phyloP scores from a whole-genome alignment of 1,139 yeast species.

The Candida anutae region DNA sequence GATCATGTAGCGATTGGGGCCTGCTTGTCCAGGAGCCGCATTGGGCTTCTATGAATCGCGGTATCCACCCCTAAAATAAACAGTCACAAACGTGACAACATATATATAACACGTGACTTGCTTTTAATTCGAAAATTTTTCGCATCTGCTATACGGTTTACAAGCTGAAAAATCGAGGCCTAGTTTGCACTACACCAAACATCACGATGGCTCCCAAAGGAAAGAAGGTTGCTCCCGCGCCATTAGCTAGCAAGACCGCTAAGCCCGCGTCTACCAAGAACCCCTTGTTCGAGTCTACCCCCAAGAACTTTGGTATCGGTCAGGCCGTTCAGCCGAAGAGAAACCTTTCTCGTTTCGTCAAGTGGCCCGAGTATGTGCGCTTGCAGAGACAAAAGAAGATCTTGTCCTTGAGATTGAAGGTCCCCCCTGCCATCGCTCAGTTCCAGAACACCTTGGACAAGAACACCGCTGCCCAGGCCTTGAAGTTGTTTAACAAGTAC shows the following conservation, averaged over 20 bases:
- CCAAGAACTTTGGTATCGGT: constrained; percentile 95
- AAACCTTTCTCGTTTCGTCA: constrained; percentile 92
- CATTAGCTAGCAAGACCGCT: constrained; percentile 35
- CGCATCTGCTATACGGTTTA: no score
- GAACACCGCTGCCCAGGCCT: constrained; percentile 95
- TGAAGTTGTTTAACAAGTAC: constrained; percentile 96
- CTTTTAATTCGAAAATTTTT: no score
- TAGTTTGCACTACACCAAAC: not conserved
- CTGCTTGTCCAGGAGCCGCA: no score
- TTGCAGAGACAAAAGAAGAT: constrained; percentile 97
- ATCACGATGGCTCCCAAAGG: constrained; percentile 42
- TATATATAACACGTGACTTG: no score
- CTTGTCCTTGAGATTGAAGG: constrained; percentile 90
- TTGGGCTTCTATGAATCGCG: no score
- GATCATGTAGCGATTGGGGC: no score
- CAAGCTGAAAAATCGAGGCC: no score
- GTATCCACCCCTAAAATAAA: no score
- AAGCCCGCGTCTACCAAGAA: constrained; percentile 13
- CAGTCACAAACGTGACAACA: no score
- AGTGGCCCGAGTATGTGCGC: constrained; percentile 98
- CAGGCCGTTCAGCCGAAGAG: constrained; percentile 92
- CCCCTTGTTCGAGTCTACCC: constrained; percentile 81
- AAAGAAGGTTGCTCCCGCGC: constrained; percentile 48
- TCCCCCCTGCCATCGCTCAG: constrained; percentile 97
- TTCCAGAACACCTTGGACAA: constrained; percentile 93